Conservation (phyloP, 768 basidiomycete species). For the Podaxis rugospora region DNA sequence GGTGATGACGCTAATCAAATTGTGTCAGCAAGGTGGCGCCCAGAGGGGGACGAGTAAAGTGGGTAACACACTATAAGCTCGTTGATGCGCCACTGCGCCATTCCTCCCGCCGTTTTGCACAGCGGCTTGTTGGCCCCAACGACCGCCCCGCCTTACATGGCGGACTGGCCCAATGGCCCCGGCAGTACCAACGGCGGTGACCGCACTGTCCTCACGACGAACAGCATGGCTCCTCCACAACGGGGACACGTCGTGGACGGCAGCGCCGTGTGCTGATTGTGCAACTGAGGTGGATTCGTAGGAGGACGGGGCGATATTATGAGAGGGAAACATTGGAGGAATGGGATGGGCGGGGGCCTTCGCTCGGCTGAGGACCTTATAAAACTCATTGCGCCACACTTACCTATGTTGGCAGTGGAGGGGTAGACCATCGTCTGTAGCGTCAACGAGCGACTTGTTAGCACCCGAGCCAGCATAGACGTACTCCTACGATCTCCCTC, state of each 20-base stretch:
- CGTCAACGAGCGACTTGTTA: background rate
- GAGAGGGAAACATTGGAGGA: background rate
- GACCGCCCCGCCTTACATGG: background rate
- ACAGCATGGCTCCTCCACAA: background rate
- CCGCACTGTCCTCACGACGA: background rate
- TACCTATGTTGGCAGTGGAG: background rate
- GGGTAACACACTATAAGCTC: background rate
- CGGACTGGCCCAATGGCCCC: background rate
- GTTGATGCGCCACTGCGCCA: background rate
- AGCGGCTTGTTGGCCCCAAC: background rate
- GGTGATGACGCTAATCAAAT: background rate
- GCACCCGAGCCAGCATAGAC: background rate
- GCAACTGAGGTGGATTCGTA: background rate
- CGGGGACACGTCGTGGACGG: background rate
- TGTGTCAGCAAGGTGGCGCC: background rate
- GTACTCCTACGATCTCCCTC: background rate
- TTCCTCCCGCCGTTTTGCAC: background rate
- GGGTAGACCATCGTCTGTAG: background rate
- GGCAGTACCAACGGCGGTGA: background rate
- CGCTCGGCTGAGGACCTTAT: background rate
- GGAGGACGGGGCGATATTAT: background rate
- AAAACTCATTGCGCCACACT: conserved; percentile 1
- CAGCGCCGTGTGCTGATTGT: background rate
- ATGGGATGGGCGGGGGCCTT: background rate
- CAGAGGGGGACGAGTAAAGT: background rate